Evolutionary conservation across 164 flowering plant genomes (phyloP), one percentile per base, ranked within the genome.

Genomic region (Umbellularia californica): DNA sequence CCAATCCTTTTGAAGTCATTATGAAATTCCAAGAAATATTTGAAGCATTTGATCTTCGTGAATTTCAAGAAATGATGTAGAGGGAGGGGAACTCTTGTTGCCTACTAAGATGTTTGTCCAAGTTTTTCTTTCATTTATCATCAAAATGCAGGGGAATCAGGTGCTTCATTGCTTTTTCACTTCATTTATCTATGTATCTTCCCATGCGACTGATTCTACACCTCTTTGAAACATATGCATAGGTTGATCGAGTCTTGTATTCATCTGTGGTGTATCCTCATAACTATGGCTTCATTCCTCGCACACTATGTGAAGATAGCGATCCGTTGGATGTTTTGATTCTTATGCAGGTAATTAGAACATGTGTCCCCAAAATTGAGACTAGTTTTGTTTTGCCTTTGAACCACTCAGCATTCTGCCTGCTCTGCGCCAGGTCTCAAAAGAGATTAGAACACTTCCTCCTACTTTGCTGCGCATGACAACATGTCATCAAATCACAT

Each of bases 241-340:
- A 90, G 94, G 90, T 90, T 22, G 92, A 90, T 68, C 88, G 94
- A 22, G 60, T 90, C 30, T 78, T 90, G 23, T 87, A 90, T 70
- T 90, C 94, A 28, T 90, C 94, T 0, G 90, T 90, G 24, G 94
- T 90, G 22, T 90, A 90, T 80, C 93, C 93, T 74, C 93, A 88
- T 55, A 90, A 88, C 81, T 89, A 89, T 73, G 93, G 93, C 15
- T 89, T 89, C 83, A 90, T 90, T 71, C 91, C 93, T 19, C 86
- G 92, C 14, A 87, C 94, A 47, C 70, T 90, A 17, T 90, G 94
- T 65, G 94, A 90, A 82, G 94, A 90, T 74, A 87, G 83, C 79
- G 94, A 90, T 69, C 94, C 94, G 19, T 62, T 88, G 87, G 94
- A 90, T 73, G 94, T 90, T 28, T 69, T 90, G 27, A 78, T 90